Percentiles rank a stretch among this genome's conserved stretches.
Conservation (phyloP, 306 rosid genomes). For the Mimosa pudica region DNA sequence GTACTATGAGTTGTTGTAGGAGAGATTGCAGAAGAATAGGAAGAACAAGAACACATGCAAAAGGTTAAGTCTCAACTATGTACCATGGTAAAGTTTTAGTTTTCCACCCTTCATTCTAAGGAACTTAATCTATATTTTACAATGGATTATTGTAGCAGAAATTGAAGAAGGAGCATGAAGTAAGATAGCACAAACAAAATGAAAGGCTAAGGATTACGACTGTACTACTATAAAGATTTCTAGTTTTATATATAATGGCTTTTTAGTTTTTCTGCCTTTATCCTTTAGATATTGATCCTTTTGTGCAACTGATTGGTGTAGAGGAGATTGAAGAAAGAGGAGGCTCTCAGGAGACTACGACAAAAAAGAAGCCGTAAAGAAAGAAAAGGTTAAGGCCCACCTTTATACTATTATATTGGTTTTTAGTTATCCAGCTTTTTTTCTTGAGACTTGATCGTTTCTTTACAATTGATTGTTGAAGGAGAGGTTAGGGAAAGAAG, state of each 20-base stretch:
- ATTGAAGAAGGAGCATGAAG: constrained; percentile 83
- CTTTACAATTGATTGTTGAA: neutral
- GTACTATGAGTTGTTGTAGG: too few relatives aligned
- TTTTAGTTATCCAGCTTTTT: neutral
- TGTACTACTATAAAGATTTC: constrained; percentile 63
- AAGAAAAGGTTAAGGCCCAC: constrained; percentile 33
- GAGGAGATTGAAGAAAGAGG: neutral
- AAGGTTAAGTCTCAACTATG: constrained; percentile 39
- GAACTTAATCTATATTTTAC: constrained; percentile 8
- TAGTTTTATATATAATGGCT: too few relatives aligned
- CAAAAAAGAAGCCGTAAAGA: constrained; percentile 39
- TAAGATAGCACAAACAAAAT: constrained; percentile 61
- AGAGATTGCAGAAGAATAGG: too few relatives aligned
- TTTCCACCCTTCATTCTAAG: constrained; percentile 18
- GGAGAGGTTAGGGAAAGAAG: neutral
- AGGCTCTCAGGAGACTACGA: too few relatives aligned
- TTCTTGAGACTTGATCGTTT: too few relatives aligned
- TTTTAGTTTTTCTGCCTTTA: neutral
- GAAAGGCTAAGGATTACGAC: constrained; percentile 73
- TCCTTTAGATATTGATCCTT: too few relatives aligned
- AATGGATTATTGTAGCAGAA: constrained; percentile 52
- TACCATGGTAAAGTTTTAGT: constrained; percentile 54
- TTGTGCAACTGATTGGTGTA: neutral
- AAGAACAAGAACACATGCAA: too few relatives aligned
- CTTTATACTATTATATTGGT: too few relatives aligned